A percentile compares a stretch with the other conserved stretches of the same genome.
Evolutionary conservation across 2,329 filamentous ascomycete genomes (phyloP).

Genomic region (Colletotrichum lentis): DNA sequence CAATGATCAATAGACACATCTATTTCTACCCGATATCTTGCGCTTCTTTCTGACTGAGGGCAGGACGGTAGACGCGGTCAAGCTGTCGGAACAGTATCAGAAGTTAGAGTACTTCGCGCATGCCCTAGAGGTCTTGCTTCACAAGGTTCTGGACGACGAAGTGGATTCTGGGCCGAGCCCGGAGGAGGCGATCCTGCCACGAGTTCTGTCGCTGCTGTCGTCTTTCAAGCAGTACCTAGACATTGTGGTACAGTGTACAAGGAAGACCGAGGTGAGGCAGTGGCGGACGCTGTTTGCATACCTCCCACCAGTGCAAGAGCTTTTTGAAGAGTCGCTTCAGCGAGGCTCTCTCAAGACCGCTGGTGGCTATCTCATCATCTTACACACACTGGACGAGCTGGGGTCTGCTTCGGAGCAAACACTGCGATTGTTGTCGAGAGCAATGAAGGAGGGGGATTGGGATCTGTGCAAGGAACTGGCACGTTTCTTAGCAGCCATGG

Average conservation of each 20-base stretch:
- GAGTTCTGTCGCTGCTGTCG: slow-evolving; percentile 70
- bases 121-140: slow-evolving; percentile 88
- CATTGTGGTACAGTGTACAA: slow-evolving; percentile 94
- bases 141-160: slow-evolving; percentile 93
- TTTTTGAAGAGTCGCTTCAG: slow-evolving; percentile 91
- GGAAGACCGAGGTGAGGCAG: slow-evolving; percentile 93
- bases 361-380: slow-evolving; percentile 91
- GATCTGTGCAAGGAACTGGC: slow-evolving; percentile 95
- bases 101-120: slow-evolving; percentile 91
- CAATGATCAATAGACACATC: slow-evolving; percentile 71
- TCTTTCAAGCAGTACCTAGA: slow-evolving; percentile 89
- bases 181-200: slow-evolving; percentile 69
- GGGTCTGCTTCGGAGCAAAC: slow-evolving; percentile 77
- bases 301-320: slow-evolving; percentile 85
- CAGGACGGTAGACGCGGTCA: slow-evolving; percentile 81
- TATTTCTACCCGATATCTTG: slow-evolving; percentile 89
- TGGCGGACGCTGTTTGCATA: slow-evolving; percentile 95
- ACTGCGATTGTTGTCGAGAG: slow-evolving; percentile 80
- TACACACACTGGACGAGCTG: slow-evolving; percentile 82
- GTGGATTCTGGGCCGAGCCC: slow-evolving; percentile 75
- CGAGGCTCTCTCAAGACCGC: slow-evolving; percentile 91
- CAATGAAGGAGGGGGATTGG: slow-evolving; percentile 88
- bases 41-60: slow-evolving; percentile 79
- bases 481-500: slow-evolving; percentile 91
- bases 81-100: slow-evolving; percentile 84